These are phyloP conservation scores for Ramicandelaber brevisporus DNA, from an alignment of 192 early-diverging fungal species.

Conservation along the genomic window DNA sequence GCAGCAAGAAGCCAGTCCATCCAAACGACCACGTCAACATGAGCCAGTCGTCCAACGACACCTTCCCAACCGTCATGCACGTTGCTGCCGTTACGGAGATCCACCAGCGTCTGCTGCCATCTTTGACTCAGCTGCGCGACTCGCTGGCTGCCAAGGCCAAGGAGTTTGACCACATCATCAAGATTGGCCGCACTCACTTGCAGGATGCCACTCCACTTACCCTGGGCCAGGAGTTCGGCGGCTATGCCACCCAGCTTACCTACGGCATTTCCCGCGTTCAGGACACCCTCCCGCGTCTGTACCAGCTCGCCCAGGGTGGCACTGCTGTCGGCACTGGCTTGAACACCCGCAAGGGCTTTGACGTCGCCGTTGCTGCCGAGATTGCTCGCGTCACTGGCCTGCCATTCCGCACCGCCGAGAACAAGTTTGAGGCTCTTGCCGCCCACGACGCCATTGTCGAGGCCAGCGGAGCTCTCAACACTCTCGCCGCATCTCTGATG, in stretches of 20 bases:
- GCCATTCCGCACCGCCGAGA: slow-evolving; percentile 85
- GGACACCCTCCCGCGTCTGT: slow-evolving; percentile 54
- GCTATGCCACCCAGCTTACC: slow-evolving; percentile 78
- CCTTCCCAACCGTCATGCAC: slow-evolving; percentile 99
- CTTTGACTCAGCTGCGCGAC: slow-evolving; percentile 51
- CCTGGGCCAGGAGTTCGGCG: slow-evolving; percentile 95
- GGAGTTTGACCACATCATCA: slow-evolving; percentile 81
- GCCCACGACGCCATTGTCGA: slow-evolving; percentile 97
- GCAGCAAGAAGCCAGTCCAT: slow-evolving; percentile 85
- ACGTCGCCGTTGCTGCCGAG: slow-evolving; percentile 64
- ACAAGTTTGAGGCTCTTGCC: slow-evolving; percentile 99
- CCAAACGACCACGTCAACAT: slow-evolving; percentile 99
- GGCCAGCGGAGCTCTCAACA: slow-evolving; percentile 85
- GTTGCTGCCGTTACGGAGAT: slow-evolving; percentile 81
- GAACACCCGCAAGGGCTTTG: slow-evolving; percentile 86
- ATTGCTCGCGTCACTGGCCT: slow-evolving; percentile 72
- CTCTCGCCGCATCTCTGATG: slow-evolving; percentile 80
- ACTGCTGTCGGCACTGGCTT: slow-evolving; percentile 95
- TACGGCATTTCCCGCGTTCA: slow-evolving; percentile 77
- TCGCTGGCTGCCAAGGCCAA: slow-evolving; percentile 53
- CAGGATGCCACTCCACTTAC: slow-evolving; percentile 97
- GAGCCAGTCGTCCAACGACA: slow-evolving; percentile 94
- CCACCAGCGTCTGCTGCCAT: slow-evolving; percentile 60
- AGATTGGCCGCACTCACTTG: slow-evolving; percentile 96
- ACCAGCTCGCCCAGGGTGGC: slow-evolving; percentile 87